Conservation (phyloP, 139 green algal species). For the Closterium sp. region DNA sequence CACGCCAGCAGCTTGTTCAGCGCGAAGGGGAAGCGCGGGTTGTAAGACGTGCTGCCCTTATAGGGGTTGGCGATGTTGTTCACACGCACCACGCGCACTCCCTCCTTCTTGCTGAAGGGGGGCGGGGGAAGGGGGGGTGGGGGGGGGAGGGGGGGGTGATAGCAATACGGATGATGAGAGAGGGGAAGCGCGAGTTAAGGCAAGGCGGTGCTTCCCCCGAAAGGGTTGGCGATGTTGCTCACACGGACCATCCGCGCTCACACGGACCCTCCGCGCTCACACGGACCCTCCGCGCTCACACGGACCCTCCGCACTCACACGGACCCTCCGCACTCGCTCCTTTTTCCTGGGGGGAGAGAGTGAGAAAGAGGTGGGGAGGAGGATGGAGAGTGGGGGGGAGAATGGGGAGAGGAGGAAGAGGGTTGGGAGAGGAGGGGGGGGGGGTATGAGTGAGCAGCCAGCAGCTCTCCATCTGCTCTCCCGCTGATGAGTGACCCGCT, state of each 20-base stretch:
- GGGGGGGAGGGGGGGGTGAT: not conserved
- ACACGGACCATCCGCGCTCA: too few species aligned
- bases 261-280: too few species aligned
- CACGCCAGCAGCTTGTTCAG: slow-evolving; percentile 49
- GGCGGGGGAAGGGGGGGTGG: not conserved
- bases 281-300: too few species aligned
- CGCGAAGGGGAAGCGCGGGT: slow-evolving; percentile 21
- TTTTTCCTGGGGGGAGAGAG: too few species aligned
- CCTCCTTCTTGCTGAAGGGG: slow-evolving; percentile 14
- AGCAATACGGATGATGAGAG: not conserved
- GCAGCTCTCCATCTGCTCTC: too few species aligned
- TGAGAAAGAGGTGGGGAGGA: not conserved
- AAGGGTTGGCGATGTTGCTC: not conserved
- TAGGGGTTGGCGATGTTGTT: slow-evolving; percentile 43
- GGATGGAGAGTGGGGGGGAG: too few species aligned
- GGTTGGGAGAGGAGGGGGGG: too few species aligned
- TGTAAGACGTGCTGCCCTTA: not conserved
- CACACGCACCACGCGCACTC: slow-evolving; percentile 23
- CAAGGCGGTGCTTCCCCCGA: not conserved
- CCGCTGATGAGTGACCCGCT: too few species aligned
- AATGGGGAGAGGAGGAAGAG: too few species aligned
- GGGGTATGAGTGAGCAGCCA: too few species aligned
- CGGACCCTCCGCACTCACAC: too few species aligned
- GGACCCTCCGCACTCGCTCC: too few species aligned
- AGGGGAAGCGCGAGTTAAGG: not conserved